These are phyloP conservation scores for Aspergillus ostianus DNA, from an alignment of 495 filamentous ascomycete genomes.

Conservation along the genomic window DNA sequence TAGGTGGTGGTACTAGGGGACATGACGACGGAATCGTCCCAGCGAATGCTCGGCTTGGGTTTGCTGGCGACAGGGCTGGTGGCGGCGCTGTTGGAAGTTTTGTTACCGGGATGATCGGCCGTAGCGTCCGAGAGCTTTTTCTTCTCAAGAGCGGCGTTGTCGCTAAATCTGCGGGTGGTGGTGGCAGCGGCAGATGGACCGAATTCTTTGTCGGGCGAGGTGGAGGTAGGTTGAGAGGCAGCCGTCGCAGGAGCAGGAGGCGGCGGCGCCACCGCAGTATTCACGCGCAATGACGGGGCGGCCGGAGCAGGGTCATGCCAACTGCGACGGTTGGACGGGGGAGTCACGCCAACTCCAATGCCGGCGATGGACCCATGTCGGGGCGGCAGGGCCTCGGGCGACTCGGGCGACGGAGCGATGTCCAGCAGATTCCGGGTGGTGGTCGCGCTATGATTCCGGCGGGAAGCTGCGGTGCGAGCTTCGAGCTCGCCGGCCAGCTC, in stretches of 20 bases:
- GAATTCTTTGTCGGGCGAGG: not conserved
- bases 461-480: slow-evolving; percentile 7
- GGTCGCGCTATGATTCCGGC: slow-evolving; percentile 6
- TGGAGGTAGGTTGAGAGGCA: not conserved
- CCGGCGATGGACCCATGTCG: slow-evolving; percentile 45
- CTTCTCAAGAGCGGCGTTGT: slow-evolving; percentile 7
- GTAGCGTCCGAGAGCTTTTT: slow-evolving; percentile 1
- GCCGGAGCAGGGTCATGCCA: slow-evolving; percentile 20
- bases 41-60: slow-evolving; percentile 22
- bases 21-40: slow-evolving; percentile 24
- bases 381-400: slow-evolving; percentile 27
- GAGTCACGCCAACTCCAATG: slow-evolving; percentile 30
- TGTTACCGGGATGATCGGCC: slow-evolving; percentile 4
- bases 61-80: slow-evolving; percentile 6
- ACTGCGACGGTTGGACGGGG: slow-evolving; percentile 15
- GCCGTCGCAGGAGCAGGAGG: not conserved
- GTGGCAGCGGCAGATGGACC: slow-evolving; percentile 24
- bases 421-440: slow-evolving; percentile 36
- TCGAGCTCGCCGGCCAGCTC: slow-evolving; percentile 18
- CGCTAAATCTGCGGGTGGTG: slow-evolving; percentile 3
- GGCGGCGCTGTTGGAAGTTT: not conserved
- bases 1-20: slow-evolving; percentile 14
- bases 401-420: slow-evolving; percentile 20
- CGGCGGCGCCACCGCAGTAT: slow-evolving; percentile 13
- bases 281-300: slow-evolving; percentile 22